Percentiles rank a stretch among this genome's conserved stretches.
These are phyloP conservation scores for Hymenoscyphus infarciens DNA, from an alignment of 2,329 filamentous ascomycete species.

Conservation along the genomic window DNA sequence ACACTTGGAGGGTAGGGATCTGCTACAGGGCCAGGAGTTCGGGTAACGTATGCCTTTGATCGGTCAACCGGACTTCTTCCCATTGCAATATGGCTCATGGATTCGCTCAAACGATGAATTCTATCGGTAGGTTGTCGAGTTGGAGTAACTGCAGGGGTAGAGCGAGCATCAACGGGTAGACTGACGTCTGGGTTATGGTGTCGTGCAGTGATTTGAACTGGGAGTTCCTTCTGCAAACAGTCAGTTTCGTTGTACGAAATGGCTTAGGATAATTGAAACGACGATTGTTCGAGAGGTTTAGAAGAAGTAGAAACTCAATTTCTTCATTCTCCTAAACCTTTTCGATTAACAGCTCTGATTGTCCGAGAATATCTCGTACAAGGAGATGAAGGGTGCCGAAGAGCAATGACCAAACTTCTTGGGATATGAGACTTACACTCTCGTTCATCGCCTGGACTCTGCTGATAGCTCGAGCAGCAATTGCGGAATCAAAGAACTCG, in stretches of 20 bases:
- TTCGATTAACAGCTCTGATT: no score
- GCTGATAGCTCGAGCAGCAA: conserved; percentile 41
- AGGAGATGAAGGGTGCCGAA: no score
- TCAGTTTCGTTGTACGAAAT: not conserved
- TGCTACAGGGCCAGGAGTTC: not conserved
- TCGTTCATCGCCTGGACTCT: conserved; percentile 20
- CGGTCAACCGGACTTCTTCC: not conserved
- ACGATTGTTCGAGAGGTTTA: no score
- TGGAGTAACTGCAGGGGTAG: conserved; percentile 3
- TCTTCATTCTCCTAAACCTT: no score
- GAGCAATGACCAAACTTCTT: no score
- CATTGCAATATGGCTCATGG: not conserved
- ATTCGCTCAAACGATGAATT: not conserved
- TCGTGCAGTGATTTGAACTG: conserved; percentile 3
- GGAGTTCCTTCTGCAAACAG: not conserved
- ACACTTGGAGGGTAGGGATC: not conserved
- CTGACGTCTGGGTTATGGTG: conserved; percentile 1
- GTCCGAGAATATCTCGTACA: no score
- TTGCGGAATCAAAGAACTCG: conserved; percentile 50
- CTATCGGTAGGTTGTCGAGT: conserved; percentile 7
- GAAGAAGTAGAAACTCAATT: no score
- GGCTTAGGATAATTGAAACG: no score
- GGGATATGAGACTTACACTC: not conserved
- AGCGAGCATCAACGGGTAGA: not conserved
- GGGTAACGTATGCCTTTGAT: not conserved